Conservation (phyloP, 257 asterid genomes). For the Salvia miltiorrhiza region DNA sequence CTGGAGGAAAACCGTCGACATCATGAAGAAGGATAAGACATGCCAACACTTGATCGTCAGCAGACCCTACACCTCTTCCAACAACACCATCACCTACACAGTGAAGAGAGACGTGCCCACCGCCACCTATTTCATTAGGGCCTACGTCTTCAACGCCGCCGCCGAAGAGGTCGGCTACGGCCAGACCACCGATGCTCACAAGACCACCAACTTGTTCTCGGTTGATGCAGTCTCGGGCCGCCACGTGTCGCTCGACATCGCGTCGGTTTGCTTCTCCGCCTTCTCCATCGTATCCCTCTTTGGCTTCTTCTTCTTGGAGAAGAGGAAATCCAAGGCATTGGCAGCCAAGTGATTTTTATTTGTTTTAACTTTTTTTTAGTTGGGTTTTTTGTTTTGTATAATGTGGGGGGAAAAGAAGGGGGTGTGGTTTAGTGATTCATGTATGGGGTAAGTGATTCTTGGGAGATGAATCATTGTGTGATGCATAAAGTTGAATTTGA, state of each 20-base stretch:
- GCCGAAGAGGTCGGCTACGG: slow-evolving; percentile 51
- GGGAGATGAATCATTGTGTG: not conserved
- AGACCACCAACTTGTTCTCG: slow-evolving; percentile 42
- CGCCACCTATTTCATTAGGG: slow-evolving; percentile 67
- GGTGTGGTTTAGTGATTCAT: no score
- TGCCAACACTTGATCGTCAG: slow-evolving; percentile 51
- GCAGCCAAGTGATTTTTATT: not conserved
- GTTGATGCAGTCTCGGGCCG: slow-evolving; percentile 56
- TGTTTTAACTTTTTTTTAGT: not conserved
- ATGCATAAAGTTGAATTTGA: not conserved
- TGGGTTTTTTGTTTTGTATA: not conserved
- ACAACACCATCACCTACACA: slow-evolving; percentile 39
- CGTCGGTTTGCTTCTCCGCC: slow-evolving; percentile 58
- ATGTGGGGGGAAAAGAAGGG: not conserved
- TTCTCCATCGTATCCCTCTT: slow-evolving; percentile 56
- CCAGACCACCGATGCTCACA: slow-evolving; percentile 46
- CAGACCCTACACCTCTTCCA: slow-evolving; percentile 35
- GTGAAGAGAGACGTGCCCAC: slow-evolving; percentile 47
- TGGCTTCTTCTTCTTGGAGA: slow-evolving; percentile 69
- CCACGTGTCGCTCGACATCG: slow-evolving; percentile 49
- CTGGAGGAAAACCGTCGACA: slow-evolving; percentile 65
- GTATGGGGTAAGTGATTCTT: no score
- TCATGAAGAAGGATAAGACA: slow-evolving; percentile 58
- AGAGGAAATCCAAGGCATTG: slow-evolving; percentile 37
- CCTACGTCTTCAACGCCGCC: slow-evolving; percentile 36